phyloP scores from a whole-genome alignment of 2,329 filamentous ascomycete species.

The Talaromyces funiculosus region DNA sequence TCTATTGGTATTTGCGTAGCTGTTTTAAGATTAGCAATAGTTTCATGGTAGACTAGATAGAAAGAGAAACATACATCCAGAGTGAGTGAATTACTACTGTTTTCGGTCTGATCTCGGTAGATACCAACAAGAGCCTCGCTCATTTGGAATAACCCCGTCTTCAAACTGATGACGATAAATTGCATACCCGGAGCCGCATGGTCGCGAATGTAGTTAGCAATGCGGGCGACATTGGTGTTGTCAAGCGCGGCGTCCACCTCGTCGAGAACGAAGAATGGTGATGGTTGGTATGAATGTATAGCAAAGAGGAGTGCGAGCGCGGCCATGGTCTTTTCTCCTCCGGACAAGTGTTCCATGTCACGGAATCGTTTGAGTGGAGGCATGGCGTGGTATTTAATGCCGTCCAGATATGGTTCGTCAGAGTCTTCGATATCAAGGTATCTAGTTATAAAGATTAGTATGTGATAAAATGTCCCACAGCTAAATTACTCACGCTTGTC shows the following conservation, averaged over 20 bases:
- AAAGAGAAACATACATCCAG: slow-evolving; percentile 72
- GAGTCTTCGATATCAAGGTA: slow-evolving; percentile 94
- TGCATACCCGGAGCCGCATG: slow-evolving; percentile 97
- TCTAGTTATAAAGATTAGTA: slow-evolving; percentile 22
- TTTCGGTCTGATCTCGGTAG: slow-evolving; percentile 89
- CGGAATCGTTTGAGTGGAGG: slow-evolving; percentile 95
- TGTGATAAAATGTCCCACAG: not conserved
- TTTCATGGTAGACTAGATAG: not conserved
- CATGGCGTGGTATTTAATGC: slow-evolving; percentile 98
- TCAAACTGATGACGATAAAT: slow-evolving; percentile 96
- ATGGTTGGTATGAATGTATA: slow-evolving; percentile 92
- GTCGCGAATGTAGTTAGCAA: slow-evolving; percentile 92
- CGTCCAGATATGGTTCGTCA: slow-evolving; percentile 91
- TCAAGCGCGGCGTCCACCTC: slow-evolving; percentile 98
- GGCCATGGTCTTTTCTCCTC: slow-evolving; percentile 98
- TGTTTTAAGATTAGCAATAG: slow-evolving; percentile 14
- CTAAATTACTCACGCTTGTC: slow-evolving; percentile 51
- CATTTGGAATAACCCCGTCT: slow-evolving; percentile 91
- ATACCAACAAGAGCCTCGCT: slow-evolving; percentile 94
- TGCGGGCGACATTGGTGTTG: slow-evolving; percentile 92
- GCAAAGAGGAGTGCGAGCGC: slow-evolving; percentile 94
- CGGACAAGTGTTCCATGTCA: slow-evolving; percentile 97
- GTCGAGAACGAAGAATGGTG: slow-evolving; percentile 95
- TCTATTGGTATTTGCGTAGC: slow-evolving; percentile 32
- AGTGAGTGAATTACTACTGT: slow-evolving; percentile 85